These are phyloP conservation scores for Ananas comosus DNA, from an alignment of 176 grass and related monocot genomes.

Conservation along the genomic window DNA sequence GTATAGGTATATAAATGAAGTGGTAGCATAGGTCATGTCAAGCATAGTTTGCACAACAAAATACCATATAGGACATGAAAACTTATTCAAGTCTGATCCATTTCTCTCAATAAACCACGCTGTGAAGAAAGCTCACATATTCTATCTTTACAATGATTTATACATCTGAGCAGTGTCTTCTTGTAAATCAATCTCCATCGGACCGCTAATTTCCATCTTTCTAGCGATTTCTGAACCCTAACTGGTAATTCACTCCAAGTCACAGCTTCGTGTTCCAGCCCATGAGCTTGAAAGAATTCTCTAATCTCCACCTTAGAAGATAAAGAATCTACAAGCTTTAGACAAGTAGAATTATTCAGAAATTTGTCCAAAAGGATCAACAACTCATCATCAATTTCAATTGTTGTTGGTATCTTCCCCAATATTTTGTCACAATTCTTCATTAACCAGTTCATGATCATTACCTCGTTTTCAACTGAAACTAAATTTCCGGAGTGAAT, in stretches of 20 bases:
- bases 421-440: conserved; percentile 47
- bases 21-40: too few species aligned
- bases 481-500: conserved; percentile 56
- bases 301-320: conserved; percentile 30
- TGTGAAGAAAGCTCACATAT: conserved; percentile 34
- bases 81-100: too few species aligned
- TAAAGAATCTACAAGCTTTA: conserved; percentile 17
- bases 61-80: too few species aligned
- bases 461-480: conserved; percentile 67
- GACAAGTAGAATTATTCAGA: conserved; percentile 26
- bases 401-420: conserved; percentile 33
- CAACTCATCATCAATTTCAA: conserved; percentile 46
- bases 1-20: too few species aligned
- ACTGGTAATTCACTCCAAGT: conserved; percentile 19
- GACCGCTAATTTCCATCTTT: conserved; percentile 78
- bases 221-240: conserved; percentile 34
- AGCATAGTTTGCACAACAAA: too few species aligned
- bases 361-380: conserved; percentile 30
- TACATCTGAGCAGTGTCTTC: conserved; percentile 46
- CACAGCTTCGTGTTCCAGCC: conserved; percentile 22
- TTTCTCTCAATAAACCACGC: too few species aligned
- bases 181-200: conserved; percentile 77
- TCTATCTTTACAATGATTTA: conserved; percentile 42
- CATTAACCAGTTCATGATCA: conserved; percentile 61
- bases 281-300: conserved; percentile 35